A percentile compares a stretch with the other conserved stretches of the same genome.
These are phyloP conservation scores for Tricholoma matsutake DNA, from an alignment of 768 basidiomycete genomes.

Conservation along the genomic window DNA sequence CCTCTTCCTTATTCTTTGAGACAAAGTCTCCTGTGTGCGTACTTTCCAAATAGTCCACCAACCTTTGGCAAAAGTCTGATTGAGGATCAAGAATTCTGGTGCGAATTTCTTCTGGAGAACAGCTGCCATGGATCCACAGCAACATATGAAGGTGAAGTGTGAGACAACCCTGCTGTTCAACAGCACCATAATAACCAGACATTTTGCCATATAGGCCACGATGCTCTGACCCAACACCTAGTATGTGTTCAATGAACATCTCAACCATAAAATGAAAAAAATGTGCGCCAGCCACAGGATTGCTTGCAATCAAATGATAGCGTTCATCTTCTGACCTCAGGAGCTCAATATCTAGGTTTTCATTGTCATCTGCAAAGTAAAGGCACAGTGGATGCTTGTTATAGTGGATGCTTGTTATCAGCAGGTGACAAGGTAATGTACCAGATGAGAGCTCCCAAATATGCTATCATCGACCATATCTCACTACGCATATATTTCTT, in stretches of 20 bases:
- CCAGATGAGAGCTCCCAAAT: constrained; percentile 29
- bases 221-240: not conserved
- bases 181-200: not conserved
- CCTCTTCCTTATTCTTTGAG: not conserved
- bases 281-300: too few relatives aligned
- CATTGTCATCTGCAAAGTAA: constrained; percentile 1
- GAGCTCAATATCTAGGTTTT: not conserved
- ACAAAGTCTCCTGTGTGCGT: constrained; percentile 25
- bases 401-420: not conserved
- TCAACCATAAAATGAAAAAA: too few relatives aligned
- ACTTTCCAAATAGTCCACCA: constrained; percentile 31
- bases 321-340: not conserved
- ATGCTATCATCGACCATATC: constrained; percentile 17
- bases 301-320: too few relatives aligned
- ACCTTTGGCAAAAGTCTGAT: constrained; percentile 17
- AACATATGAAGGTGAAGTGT: constrained; percentile 24
- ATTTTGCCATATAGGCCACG: not conserved
- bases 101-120: constrained; percentile 29
- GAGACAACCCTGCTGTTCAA: constrained; percentile 31
- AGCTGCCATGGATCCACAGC: constrained; percentile 28
- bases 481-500: constrained; percentile 22
- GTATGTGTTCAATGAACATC: constrained; percentile 1
- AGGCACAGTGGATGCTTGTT: too few relatives aligned
- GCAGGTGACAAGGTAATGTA: constrained; percentile 31
- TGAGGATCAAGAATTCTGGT: constrained; percentile 18